Percentiles rank a stretch among this genome's conserved stretches.
Evolutionary conservation across 495 filamentous ascomycete species (phyloP).

Genomic region (Lineolata rhizophorae): DNA sequence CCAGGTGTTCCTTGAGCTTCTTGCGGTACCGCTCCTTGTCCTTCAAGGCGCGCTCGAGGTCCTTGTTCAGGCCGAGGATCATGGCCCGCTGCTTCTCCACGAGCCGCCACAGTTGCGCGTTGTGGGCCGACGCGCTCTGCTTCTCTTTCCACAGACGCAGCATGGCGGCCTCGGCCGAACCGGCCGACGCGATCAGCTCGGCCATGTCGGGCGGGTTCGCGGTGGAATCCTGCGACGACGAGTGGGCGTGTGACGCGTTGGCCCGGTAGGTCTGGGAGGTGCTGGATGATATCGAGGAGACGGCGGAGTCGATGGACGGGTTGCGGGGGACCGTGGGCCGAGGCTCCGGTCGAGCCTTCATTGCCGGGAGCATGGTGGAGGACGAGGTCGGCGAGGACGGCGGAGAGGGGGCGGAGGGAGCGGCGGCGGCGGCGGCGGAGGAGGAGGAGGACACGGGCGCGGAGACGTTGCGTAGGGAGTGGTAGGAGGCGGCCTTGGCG

Average conservation of each 20-base stretch:
- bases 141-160: conserved; percentile 81
- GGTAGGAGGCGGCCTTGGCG: conserved; percentile 2
- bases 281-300: conserved; percentile 63
- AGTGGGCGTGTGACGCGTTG: conserved; percentile 34
- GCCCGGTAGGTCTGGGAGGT: conserved; percentile 29
- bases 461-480: conserved; percentile 13
- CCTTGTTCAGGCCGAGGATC: conserved; percentile 84
- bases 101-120: conserved; percentile 79
- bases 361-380: conserved; percentile 11
- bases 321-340: conserved; percentile 42
- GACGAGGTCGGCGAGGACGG: conserved; percentile 13
- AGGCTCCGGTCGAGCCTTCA: conserved; percentile 10
- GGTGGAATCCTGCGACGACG: conserved; percentile 17
- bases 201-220: conserved; percentile 15
- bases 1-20: conserved; percentile 60
- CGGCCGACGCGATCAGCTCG: conserved; percentile 37
- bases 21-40: conserved; percentile 89
- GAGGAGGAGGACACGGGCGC: conserved; percentile 12
- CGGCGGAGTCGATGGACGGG: conserved; percentile 86
- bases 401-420: too few species aligned
- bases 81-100: conserved; percentile 92
- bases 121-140: conserved; percentile 66
- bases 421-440: too few species aligned
- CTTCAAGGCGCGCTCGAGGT: conserved; percentile 75
- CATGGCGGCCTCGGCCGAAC: conserved; percentile 76